These are phyloP conservation scores for Acorus gramineus DNA, from an alignment of 106 monocot species.

Conservation along the genomic window DNA sequence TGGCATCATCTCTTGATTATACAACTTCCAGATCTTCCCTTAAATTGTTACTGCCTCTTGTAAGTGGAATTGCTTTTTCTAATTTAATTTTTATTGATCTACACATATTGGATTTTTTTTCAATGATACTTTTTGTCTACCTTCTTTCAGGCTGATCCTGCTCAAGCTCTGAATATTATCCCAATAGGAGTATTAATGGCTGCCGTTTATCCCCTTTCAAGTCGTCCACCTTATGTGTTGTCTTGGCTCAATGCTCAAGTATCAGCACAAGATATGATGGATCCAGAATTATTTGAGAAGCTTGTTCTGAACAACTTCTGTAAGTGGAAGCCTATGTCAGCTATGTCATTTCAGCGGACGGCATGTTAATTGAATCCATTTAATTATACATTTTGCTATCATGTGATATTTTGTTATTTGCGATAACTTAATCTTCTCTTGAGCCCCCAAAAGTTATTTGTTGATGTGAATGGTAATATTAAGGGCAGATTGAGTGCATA, in stretches of 20 bases:
- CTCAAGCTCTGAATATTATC: constrained; percentile 74
- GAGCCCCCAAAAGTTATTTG: too few relatives aligned
- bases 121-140: not conserved
- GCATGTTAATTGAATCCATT: too few relatives aligned
- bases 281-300: constrained; percentile 82
- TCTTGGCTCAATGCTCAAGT: constrained; percentile 80
- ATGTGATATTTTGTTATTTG: too few relatives aligned
- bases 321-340: constrained; percentile 27
- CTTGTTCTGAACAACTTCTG: constrained; percentile 90
- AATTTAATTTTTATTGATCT: not conserved
- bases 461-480: too few relatives aligned
- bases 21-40: constrained; percentile 76
- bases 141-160: constrained; percentile 80
- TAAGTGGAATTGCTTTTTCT: constrained; percentile 26
- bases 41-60: constrained; percentile 85
- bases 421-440: too few relatives aligned
- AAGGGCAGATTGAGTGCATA: too few relatives aligned
- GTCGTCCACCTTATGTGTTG: constrained; percentile 70
- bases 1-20: constrained; percentile 95
- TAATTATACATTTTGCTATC: too few relatives aligned
- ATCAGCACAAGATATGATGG: constrained; percentile 93
- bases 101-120: not conserved
- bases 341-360: not conserved
- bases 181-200: constrained; percentile 79
- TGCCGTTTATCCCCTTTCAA: constrained; percentile 69